A percentile compares a stretch with the other conserved stretches of the same genome.
phyloP scores from a whole-genome alignment of 208 protist species.

The Trypanosoma congolense region DNA sequence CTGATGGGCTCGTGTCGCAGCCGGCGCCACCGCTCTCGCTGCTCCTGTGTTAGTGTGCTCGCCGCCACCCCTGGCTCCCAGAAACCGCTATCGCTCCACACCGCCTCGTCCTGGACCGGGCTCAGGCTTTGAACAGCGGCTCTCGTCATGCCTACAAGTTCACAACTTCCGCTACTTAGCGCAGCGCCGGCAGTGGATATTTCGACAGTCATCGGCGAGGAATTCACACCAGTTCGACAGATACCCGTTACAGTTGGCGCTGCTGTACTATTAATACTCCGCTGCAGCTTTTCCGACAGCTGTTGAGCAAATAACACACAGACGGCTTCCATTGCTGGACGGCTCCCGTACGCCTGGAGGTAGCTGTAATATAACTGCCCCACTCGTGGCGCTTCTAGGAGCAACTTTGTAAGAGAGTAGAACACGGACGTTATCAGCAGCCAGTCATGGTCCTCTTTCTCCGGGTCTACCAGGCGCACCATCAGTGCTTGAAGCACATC shows the following conservation, averaged over 20 bases:
- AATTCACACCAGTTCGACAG: not conserved
- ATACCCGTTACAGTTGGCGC: not conserved
- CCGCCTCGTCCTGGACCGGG: not conserved
- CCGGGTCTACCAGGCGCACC: conserved; percentile 16
- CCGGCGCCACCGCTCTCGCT: conserved; percentile 32
- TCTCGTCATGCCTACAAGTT: not conserved
- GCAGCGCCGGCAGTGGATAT: not conserved
- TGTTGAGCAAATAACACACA: conserved; percentile 14
- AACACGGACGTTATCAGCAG: conserved; percentile 19
- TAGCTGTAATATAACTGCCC: conserved; percentile 24
- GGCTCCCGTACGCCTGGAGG: conserved; percentile 17
- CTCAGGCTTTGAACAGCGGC: not conserved
- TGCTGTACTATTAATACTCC: not conserved
- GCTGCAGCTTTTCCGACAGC: conserved; percentile 4
- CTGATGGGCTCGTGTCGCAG: conserved; percentile 51
- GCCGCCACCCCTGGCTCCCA: not conserved
- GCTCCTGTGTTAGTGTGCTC: conserved; percentile 25
- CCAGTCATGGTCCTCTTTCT: conserved; percentile 26
- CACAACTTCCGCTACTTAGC: not conserved
- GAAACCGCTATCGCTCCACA: conserved; percentile 7
- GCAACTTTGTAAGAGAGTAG: conserved; percentile 25
- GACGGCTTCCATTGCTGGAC: conserved; percentile 18
- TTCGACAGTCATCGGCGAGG: no score
- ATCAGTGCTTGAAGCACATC: conserved; percentile 13
- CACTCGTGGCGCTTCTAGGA: conserved; percentile 20